Evolutionary conservation across 2,329 filamentous ascomycete genomes (phyloP).

Genomic region (Myrmaecium sp.): DNA sequence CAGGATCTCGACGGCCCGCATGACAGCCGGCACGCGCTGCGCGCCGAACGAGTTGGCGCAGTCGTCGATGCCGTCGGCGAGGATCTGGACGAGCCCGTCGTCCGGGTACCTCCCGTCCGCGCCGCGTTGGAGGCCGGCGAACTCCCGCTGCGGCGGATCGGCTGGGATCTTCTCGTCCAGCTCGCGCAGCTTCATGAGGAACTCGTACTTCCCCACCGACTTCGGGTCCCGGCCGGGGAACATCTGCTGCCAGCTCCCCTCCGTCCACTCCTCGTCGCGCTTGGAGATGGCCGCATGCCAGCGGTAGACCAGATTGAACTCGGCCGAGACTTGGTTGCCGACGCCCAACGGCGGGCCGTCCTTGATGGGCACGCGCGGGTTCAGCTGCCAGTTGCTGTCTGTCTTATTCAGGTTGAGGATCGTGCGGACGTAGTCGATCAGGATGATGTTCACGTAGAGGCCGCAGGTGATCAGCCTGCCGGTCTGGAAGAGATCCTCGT

Average conservation of each 20-base stretch:
- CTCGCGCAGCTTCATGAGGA: slow-evolving; percentile 45
- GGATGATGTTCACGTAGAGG: slow-evolving; percentile 36
- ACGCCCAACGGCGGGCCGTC: slow-evolving; percentile 50
- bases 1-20: slow-evolving; percentile 63
- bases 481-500: slow-evolving; percentile 35
- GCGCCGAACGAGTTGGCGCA: slow-evolving; percentile 43
- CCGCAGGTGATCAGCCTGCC: slow-evolving; percentile 34
- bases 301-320: slow-evolving; percentile 78
- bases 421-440: slow-evolving; percentile 36
- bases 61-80: slow-evolving; percentile 56
- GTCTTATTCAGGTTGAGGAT: slow-evolving; percentile 44
- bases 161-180: slow-evolving; percentile 43
- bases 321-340: slow-evolving; percentile 69
- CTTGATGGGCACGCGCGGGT: slow-evolving; percentile 53
- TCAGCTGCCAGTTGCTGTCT: slow-evolving; percentile 66
- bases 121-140: slow-evolving; percentile 48
- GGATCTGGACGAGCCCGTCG: slow-evolving; percentile 56
- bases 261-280: slow-evolving; percentile 66
- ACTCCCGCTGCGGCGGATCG: slow-evolving; percentile 53
- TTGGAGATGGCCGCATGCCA: slow-evolving; percentile 70
- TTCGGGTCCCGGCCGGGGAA: slow-evolving; percentile 33
- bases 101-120: slow-evolving; percentile 55
- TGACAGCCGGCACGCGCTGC: slow-evolving; percentile 54
- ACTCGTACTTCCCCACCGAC: slow-evolving; percentile 40
- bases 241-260: slow-evolving; percentile 34